Percentiles rank a stretch among this genome's conserved stretches.
Conservation (phyloP, 2,329 filamentous ascomycete species). For the Ustulina deusta region DNA sequence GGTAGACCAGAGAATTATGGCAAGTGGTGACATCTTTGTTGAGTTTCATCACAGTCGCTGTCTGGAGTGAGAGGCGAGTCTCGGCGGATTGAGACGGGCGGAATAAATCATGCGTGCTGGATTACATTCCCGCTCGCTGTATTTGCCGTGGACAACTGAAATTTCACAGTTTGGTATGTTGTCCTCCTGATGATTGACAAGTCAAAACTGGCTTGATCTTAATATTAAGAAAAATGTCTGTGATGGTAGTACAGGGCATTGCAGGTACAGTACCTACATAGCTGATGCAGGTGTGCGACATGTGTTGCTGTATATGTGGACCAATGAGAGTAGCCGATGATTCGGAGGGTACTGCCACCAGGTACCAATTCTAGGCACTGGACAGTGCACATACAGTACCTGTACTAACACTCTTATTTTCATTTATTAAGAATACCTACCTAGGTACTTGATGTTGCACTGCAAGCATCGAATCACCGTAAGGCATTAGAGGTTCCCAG, state of each 20-base stretch:
- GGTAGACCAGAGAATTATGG: constrained; percentile 45
- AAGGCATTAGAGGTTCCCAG: neutral
- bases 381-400: too few relatives aligned
- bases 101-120: neutral
- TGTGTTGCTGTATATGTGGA: constrained; percentile 13
- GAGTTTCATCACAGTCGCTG: neutral
- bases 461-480: neutral
- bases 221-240: neutral
- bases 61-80: neutral
- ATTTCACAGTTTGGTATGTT: neutral
- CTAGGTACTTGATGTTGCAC: neutral
- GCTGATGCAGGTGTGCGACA: neutral
- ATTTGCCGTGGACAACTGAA: neutral
- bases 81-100: neutral
- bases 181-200: neutral
- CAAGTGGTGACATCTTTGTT: constrained; percentile 44
- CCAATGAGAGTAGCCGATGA: neutral
- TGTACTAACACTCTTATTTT: too few relatives aligned
- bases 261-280: too few relatives aligned
- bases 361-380: neutral
- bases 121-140: constrained; percentile 4
- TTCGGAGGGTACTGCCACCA: neutral
- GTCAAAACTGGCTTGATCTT: neutral
- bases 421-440: too few relatives aligned
- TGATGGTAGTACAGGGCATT: neutral